Conservation (phyloP, 139 green algal species). For the Gonium pectorale region DNA sequence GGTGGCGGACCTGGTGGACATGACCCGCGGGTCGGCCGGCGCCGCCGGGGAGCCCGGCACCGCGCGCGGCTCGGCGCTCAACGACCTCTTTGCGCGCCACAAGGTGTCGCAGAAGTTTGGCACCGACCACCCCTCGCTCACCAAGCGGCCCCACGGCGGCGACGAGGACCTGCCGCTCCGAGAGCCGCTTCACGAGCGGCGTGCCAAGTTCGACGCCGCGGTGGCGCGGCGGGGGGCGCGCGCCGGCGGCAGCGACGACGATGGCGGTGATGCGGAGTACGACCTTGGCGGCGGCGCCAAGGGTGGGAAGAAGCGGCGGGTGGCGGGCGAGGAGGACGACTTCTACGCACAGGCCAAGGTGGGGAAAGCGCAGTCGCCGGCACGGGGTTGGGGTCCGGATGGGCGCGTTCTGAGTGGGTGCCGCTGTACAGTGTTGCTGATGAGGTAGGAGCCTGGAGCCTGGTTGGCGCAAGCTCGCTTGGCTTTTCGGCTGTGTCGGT, state of each 20-base stretch:
- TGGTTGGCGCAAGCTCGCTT: no score
- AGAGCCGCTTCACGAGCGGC: conserved; percentile 78
- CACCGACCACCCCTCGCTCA: conserved; percentile 62
- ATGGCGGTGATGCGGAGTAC: conserved; percentile 41
- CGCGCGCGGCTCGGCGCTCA: conserved; percentile 48
- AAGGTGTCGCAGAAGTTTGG: conserved; percentile 77
- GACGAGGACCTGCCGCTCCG: conserved; percentile 62
- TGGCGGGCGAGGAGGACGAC: conserved; percentile 75
- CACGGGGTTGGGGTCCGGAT: no score
- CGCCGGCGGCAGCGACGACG: conserved; percentile 33
- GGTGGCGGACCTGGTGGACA: conserved; percentile 85
- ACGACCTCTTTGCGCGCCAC: conserved; percentile 67
- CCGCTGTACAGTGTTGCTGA: no score
- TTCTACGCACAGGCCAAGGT: conserved; percentile 74
- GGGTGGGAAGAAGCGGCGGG: conserved; percentile 32
- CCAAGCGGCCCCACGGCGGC: conserved; percentile 45
- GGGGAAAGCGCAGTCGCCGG: no score
- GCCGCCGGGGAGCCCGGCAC: not conserved
- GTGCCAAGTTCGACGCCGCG: conserved; percentile 76
- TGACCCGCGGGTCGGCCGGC: conserved; percentile 27
- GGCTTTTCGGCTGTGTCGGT: no score
- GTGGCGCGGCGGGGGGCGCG: conserved; percentile 57
- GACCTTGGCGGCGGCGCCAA: conserved; percentile 31
- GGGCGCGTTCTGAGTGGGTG: no score
- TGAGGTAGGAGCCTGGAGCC: no score